These are phyloP conservation scores for Pythium oligandrum DNA, from an alignment of 352 stramenopile species.

Conservation along the genomic window DNA sequence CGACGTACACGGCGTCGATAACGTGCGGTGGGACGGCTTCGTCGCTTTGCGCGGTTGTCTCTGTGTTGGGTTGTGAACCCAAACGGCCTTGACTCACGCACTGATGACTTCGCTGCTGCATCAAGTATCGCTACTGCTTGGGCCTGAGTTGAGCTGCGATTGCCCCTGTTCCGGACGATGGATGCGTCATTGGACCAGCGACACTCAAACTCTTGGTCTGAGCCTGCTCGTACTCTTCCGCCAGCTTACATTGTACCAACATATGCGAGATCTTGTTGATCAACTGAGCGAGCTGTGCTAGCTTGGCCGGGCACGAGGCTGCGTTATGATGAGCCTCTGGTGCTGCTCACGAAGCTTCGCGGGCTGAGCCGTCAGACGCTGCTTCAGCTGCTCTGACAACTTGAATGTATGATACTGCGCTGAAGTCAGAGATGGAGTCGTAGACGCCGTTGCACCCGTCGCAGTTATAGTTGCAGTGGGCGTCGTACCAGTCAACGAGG, in stretches of 20 bases:
- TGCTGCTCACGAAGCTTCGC: conserved; percentile 73
- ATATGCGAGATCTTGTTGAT: conserved; percentile 87
- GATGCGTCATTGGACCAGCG: not conserved
- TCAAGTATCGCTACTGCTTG: too few relatives aligned
- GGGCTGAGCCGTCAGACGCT: conserved; percentile 62
- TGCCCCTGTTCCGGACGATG: too few relatives aligned
- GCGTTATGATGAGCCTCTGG: conserved; percentile 71
- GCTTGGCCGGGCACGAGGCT: conserved; percentile 65
- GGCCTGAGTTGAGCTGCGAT: too few relatives aligned
- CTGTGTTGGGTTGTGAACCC: too few relatives aligned
- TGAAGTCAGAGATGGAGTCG: conserved; percentile 38
- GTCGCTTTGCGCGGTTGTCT: too few relatives aligned
- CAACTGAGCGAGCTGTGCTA: conserved; percentile 76
- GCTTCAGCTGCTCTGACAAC: conserved; percentile 55
- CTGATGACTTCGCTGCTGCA: too few relatives aligned
- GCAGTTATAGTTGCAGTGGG: not conserved
- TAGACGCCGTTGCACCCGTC: conserved; percentile 4
- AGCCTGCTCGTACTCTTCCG: conserved; percentile 72
- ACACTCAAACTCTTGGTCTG: conserved; percentile 45
- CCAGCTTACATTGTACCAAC: conserved; percentile 76
- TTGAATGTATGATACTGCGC: conserved; percentile 74
- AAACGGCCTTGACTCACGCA: too few relatives aligned
- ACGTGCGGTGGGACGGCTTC: too few relatives aligned
- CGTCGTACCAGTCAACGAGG: conserved; percentile 3
- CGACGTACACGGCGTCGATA: too few relatives aligned